A percentile compares a stretch with the other conserved stretches of the same genome.
phyloP scores from a whole-genome alignment of 108 stramenopile species.

The Aurantiochytrium sp. region DNA sequence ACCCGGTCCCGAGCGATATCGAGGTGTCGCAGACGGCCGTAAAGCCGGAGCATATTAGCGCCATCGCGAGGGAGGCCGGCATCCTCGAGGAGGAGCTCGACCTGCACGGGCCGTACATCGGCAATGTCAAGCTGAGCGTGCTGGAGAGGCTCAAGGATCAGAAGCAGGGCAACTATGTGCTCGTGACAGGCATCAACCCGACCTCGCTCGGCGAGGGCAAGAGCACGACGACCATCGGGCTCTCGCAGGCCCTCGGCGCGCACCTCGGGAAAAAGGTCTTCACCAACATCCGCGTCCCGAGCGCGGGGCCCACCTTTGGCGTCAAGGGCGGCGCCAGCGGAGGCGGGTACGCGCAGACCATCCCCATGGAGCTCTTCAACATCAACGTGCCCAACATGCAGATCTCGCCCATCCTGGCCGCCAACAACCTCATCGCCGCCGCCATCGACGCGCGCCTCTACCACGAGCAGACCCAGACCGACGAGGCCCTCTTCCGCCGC shows the following conservation, averaged over 20 bases:
- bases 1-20: constrained; percentile 60
- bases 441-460: constrained; percentile 95
- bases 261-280: constrained; percentile 67
- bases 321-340: constrained; percentile 99
- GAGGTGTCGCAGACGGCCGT: constrained; percentile 53
- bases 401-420: constrained; percentile 86
- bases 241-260: constrained; percentile 84
- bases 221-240: constrained; percentile 71
- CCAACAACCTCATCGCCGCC: constrained; percentile 92
- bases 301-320: constrained; percentile 74
- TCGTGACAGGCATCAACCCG: constrained; percentile 97
- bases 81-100: constrained; percentile 64
- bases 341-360: constrained; percentile 61
- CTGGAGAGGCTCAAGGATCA: constrained; percentile 46
- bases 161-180: constrained; percentile 87
- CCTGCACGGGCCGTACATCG: constrained; percentile 91
- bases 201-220: constrained; percentile 98
- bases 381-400: constrained; percentile 89
- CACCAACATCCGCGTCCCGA: constrained; percentile 33
- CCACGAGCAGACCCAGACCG: constrained; percentile 83
- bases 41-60: constrained; percentile 42
- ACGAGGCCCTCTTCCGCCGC: constrained; percentile 81
- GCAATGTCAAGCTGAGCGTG: constrained; percentile 73
- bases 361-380: constrained; percentile 98
- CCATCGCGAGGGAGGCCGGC: constrained; percentile 44